Evolutionary conservation across 1,284 basidiomycete species (phyloP).

Genomic region (Prillingera fragicola): DNA sequence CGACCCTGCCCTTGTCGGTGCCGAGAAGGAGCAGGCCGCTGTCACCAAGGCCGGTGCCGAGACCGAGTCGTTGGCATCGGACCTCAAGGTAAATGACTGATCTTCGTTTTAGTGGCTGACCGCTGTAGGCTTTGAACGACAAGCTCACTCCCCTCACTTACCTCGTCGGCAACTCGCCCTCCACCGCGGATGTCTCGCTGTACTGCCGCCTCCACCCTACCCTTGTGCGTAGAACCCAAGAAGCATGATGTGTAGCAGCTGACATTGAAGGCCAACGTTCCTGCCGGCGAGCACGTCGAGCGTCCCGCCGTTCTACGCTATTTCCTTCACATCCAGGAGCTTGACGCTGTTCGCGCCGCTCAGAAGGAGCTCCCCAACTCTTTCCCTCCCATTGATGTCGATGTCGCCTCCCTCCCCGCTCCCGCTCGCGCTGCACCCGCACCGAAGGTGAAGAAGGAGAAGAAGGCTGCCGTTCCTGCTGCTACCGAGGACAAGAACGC

Average conservation of each 20-base stretch:
- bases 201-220: conserved; percentile 75
- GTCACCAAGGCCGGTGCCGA: conserved; percentile 35
- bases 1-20: conserved; percentile 37
- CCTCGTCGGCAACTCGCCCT: conserved; percentile 67
- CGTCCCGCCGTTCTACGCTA: conserved; percentile 80
- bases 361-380: conserved; percentile 42
- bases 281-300: conserved; percentile 61
- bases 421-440: conserved; percentile 63
- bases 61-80: conserved; percentile 33
- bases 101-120: not conserved
- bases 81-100: conserved; percentile 29
- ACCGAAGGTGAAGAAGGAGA: conserved; percentile 66
- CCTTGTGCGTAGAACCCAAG: conserved; percentile 55
- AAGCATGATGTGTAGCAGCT: conserved; percentile 3
- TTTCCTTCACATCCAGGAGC: conserved; percentile 84
- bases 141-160: conserved; percentile 71
- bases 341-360: conserved; percentile 52
- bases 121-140: conserved; percentile 62
- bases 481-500: conserved; percentile 33
- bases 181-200: conserved; percentile 78
- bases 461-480: conserved; percentile 46
- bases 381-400: conserved; percentile 62
- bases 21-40: conserved; percentile 38
- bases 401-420: conserved; percentile 68
- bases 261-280: conserved; percentile 22